These are phyloP conservation scores for Aphanomyces cochlioides DNA, from an alignment of 352 stramenopile species.

Conservation along the genomic window DNA sequence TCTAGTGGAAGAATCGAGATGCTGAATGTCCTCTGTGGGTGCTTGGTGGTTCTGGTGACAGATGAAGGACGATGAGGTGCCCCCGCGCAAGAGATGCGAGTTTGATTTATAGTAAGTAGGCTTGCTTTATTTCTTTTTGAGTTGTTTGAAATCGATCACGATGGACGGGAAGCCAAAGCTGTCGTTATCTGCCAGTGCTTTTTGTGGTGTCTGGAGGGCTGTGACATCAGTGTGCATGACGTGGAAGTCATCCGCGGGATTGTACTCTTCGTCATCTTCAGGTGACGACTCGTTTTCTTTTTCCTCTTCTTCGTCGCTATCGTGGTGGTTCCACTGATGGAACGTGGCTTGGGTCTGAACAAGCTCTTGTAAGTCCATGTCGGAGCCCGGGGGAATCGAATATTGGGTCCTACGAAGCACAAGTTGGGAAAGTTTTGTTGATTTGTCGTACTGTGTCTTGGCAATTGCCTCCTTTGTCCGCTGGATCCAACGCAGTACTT, in stretches of 20 bases:
- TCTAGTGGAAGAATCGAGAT: no score
- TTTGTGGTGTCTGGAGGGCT: slow-evolving; percentile 21
- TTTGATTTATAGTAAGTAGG: no score
- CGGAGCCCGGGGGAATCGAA: slow-evolving; percentile 8
- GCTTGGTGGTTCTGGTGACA: no score
- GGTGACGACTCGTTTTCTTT: slow-evolving; percentile 11
- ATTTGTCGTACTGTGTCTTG: slow-evolving; percentile 12
- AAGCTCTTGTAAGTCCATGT: slow-evolving; percentile 1
- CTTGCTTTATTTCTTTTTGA: not conserved
- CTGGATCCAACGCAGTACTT: slow-evolving; percentile 30
- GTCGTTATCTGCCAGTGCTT: slow-evolving; percentile 19
- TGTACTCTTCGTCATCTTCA: not conserved
- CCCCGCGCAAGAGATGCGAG: no score
- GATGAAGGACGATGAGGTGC: no score
- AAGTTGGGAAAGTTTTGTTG: not conserved
- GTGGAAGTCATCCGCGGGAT: not conserved
- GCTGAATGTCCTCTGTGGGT: no score
- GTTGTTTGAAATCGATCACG: slow-evolving; percentile 25
- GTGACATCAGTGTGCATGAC: not conserved
- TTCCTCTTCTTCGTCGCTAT: slow-evolving; percentile 14
- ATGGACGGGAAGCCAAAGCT: slow-evolving; percentile 16
- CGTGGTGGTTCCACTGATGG: not conserved
- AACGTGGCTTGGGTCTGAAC: not conserved
- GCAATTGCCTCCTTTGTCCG: slow-evolving; percentile 7
- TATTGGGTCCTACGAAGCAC: not conserved